These are phyloP conservation scores for Eimeria necatrix DNA, from an alignment of 169 alveolate species.

Conservation along the genomic window DNA sequence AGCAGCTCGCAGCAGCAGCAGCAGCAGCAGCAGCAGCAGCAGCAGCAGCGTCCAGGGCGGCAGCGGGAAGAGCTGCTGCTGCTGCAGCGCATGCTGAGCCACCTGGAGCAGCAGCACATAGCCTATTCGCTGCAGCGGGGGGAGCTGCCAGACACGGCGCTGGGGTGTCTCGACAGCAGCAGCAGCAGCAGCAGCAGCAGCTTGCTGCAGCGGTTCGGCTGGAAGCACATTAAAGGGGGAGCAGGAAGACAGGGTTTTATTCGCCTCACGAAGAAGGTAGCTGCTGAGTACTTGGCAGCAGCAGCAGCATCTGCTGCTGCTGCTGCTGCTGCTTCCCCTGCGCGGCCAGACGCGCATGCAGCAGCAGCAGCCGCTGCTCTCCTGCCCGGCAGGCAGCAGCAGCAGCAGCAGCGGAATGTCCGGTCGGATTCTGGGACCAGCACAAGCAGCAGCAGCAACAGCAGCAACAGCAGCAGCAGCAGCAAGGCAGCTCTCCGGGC, in stretches of 20 bases:
- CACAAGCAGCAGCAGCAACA: constrained; percentile 42
- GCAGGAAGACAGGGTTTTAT: constrained; percentile 10
- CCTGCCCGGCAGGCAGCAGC: constrained; percentile 10
- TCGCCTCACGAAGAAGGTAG: background rate
- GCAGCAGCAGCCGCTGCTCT: constrained; percentile 38
- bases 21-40: constrained; percentile 40
- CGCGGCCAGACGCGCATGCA: background rate
- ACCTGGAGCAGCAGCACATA: background rate
- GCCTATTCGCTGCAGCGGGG: constrained; percentile 40
- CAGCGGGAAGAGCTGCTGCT: background rate
- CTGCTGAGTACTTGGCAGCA: background rate
- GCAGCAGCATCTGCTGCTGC: background rate
- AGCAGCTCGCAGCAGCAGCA: background rate
- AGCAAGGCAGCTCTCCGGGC: background rate
- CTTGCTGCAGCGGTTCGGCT: constrained; percentile 36
- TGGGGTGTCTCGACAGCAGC: constrained; percentile 33
- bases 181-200: constrained; percentile 20
- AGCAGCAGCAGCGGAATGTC: background rate
- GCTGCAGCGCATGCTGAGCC: background rate
- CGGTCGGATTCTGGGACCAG: background rate
- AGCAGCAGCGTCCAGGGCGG: constrained; percentile 25
- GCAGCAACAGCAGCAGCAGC: constrained; percentile 62
- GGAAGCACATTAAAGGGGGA: constrained; percentile 14
- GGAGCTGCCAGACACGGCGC: constrained; percentile 38
- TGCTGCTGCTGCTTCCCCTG: background rate